These are phyloP conservation scores for Setaria viridis DNA, from an alignment of 202 grass and related monocot genomes.

Conservation along the genomic window DNA sequence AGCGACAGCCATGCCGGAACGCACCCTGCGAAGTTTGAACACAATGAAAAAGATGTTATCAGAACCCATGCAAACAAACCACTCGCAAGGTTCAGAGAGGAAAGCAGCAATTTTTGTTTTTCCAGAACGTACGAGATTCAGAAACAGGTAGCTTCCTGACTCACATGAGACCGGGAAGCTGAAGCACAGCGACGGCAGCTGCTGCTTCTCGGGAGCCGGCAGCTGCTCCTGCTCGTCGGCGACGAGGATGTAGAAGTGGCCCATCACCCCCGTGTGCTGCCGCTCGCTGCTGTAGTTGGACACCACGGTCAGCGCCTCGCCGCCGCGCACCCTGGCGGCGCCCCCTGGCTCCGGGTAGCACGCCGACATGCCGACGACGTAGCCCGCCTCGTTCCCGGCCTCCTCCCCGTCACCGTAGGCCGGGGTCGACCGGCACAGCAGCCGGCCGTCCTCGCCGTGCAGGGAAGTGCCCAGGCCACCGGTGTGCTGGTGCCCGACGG, in stretches of 20 bases:
- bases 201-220: background rate
- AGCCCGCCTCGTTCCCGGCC: conserved; percentile 75
- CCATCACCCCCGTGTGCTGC: conserved; percentile 74
- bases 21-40: too few species aligned
- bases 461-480: conserved; percentile 64
- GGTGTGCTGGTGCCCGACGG: conserved; percentile 80
- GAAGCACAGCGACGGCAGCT: conserved; percentile 35
- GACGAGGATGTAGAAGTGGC: conserved; percentile 82
- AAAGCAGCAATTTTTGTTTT: too few species aligned
- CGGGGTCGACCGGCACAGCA: conserved; percentile 65
- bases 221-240: conserved; percentile 32
- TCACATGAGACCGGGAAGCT: conserved; percentile 58
- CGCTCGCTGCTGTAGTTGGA: conserved; percentile 81
- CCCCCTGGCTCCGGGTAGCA: conserved; percentile 67
- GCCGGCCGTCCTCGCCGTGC: conserved; percentile 72
- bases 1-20: too few species aligned
- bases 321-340: conserved; percentile 43
- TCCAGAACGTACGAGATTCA: background rate
- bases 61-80: too few species aligned
- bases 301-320: conserved; percentile 71
- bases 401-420: conserved; percentile 66
- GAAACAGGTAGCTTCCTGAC: background rate
- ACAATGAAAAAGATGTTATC: too few species aligned
- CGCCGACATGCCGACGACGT: conserved; percentile 85
- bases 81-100: too few species aligned